Evolutionary conservation across 1,284 basidiomycete species (phyloP), one percentile per base, ranked within the genome.

Genomic region (Pholiota adiposa): DNA sequence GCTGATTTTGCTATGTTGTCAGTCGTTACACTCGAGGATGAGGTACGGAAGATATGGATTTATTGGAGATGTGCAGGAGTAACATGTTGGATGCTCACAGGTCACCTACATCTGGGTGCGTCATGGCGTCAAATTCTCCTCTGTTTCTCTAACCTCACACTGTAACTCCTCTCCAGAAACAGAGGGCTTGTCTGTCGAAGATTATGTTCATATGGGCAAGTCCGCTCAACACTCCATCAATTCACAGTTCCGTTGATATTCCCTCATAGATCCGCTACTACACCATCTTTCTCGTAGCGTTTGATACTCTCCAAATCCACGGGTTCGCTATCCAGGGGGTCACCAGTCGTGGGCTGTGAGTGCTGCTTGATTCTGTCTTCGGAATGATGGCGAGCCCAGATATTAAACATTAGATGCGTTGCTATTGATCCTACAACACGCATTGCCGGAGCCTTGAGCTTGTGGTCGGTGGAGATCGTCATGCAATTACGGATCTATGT

Each of bases 251-350:
- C 9, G 18, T 27, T 16, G 21, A 14, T n/a, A 12, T 18, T 48
- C n/a, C n/a, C 3, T 14, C 27, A 25, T 34, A 79, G 78, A 77
- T 80, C 52, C 73, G 78, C 48, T 80, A 79, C 56, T 80, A 79
- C 63, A 79, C 76, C 7, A 73, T 80, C 27, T 61, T 72, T n/a
- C 68, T 78, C 2, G 62, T 77, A 2, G 50, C 77, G 0, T 77
- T 79, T 62, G 78, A 79, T 52, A 73, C 76, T 3, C 65, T 75
- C 0, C 78, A 79, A 63, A 79, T 78, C 21, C 77, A 80, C 56
- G 59, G 71, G 3, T 79, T 79, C 55, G 56, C 74, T 3, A 68
- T 65, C 19, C 74, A 71, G 6, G 71, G 72, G 6, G 64, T 77
- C 1, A 66, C 71, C 2, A 69, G 64, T 9, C 65, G 72, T 50